A percentile compares a stretch with the other conserved stretches of the same genome.
These are phyloP conservation scores for Blumeriella jaapii DNA, from an alignment of 2,329 filamentous ascomycete species.

Conservation along the genomic window DNA sequence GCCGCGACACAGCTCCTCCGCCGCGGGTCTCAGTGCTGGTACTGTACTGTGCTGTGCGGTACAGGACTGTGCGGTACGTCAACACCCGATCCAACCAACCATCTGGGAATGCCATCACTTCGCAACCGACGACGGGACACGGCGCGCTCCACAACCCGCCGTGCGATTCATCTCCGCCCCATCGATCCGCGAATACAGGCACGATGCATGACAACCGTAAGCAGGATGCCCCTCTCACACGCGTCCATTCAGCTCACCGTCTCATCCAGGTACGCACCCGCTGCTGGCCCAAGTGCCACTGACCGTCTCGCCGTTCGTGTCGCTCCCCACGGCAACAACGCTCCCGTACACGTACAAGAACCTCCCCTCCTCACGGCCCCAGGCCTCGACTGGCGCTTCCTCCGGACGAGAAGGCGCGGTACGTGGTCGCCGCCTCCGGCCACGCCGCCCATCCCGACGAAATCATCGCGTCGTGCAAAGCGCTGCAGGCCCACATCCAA, in stretches of 20 bases:
- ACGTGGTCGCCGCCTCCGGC: conserved; percentile 67
- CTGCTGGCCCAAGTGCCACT: conserved; percentile 86
- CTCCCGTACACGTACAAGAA: conserved; percentile 92
- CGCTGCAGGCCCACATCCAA: conserved; percentile 64
- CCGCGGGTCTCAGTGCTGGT: no score
- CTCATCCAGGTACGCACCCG: conserved; percentile 65
- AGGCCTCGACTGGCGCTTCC: conserved; percentile 48
- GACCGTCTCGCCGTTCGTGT: conserved; percentile 88
- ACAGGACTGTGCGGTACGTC: no score
- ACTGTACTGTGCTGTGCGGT: no score
- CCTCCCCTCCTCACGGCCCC: conserved; percentile 76
- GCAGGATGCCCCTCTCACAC: not conserved
- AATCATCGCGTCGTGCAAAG: conserved; percentile 71
- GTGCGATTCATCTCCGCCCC: no score
- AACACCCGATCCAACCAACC: no score
- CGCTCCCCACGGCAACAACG: conserved; percentile 77
- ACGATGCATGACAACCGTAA: conserved; percentile 25
- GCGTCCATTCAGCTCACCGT: not conserved
- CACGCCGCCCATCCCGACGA: conserved; percentile 79
- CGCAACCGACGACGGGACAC: no score
- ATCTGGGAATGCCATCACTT: no score
- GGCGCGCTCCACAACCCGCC: no score
- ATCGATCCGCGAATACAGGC: not conserved
- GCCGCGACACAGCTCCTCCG: no score
- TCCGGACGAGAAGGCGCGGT: conserved; percentile 45